Evolutionary conservation across 2,329 filamentous ascomycete genomes (phyloP).

Genomic region (Exophiala sideris): DNA sequence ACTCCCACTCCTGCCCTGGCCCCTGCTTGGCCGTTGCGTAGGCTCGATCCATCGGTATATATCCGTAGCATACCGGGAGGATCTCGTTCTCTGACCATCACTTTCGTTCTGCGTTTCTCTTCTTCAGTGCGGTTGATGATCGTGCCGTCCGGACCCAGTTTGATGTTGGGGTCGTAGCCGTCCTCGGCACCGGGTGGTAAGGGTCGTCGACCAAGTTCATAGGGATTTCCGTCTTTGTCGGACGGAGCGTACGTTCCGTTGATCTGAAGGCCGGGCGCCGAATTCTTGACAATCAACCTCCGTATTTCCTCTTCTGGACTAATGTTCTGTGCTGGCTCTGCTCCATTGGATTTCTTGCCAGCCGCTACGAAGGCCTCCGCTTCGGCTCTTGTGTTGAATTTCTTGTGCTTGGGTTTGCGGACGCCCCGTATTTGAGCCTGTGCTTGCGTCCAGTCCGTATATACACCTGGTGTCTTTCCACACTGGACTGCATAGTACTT

Average conservation of each 20-base stretch:
- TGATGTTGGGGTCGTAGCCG: conserved; percentile 58
- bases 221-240: conserved; percentile 43
- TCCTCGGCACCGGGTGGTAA: conserved; percentile 56
- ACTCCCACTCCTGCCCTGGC: conserved; percentile 60
- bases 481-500: conserved; percentile 59
- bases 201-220: conserved; percentile 54
- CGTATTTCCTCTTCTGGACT: conserved; percentile 27
- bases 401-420: conserved; percentile 66
- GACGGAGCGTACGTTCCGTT: conserved; percentile 36
- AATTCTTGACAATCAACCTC: conserved; percentile 28
- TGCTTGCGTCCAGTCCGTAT: conserved; percentile 66
- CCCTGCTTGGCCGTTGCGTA: conserved; percentile 55
- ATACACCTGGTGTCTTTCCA: conserved; percentile 59
- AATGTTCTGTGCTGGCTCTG: conserved; percentile 7
- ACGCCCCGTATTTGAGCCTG: conserved; percentile 70
- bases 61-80: conserved; percentile 55
- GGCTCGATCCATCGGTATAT: conserved; percentile 62
- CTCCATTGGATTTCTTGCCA: conserved; percentile 30
- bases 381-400: conserved; percentile 65
- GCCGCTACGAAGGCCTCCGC: conserved; percentile 71
- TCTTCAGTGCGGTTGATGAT: conserved; percentile 55
- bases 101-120: conserved; percentile 49
- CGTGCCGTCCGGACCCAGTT: conserved; percentile 53
- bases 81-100: conserved; percentile 36
- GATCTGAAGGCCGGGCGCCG: conserved; percentile 38